phyloP scores from a whole-genome alignment of 108 stramenopile genomes.

The Poteriospumella lacustris region DNA sequence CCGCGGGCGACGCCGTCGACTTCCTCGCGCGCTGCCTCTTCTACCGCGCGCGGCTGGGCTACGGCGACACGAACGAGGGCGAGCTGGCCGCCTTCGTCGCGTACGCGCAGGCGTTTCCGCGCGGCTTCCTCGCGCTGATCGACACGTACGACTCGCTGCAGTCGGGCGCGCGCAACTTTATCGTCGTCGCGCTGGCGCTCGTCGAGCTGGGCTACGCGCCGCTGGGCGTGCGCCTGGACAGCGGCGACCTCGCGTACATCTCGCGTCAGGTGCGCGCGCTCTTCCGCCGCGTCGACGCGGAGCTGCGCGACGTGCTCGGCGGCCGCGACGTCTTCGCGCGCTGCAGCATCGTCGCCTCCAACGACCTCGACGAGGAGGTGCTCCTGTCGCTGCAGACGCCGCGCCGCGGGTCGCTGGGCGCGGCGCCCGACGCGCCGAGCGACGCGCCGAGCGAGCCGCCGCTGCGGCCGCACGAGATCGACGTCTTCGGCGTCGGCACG shows the following conservation, averaged over 20 bases:
- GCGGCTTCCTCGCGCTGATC: slow-evolving; percentile 81
- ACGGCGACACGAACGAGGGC: slow-evolving; percentile 71
- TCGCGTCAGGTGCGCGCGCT: slow-evolving; percentile 57
- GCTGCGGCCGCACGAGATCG: slow-evolving; percentile 80
- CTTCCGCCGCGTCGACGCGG: slow-evolving; percentile 40
- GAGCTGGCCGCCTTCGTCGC: slow-evolving; percentile 93
- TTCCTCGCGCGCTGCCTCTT: background rate
- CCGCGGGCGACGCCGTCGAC: slow-evolving; percentile 17
- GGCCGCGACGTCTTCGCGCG: slow-evolving; percentile 24
- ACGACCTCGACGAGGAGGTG: slow-evolving; percentile 91
- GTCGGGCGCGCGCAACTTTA: slow-evolving; percentile 85
- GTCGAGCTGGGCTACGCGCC: slow-evolving; percentile 79
- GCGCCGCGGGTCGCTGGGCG: slow-evolving; percentile 66
- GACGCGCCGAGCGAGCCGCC: slow-evolving; percentile 60
- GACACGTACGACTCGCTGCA: slow-evolving; percentile 95
- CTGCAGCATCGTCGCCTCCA: slow-evolving; percentile 79
- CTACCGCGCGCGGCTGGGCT: slow-evolving; percentile 42
- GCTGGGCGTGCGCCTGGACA: slow-evolving; percentile 84
- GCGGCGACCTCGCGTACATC: slow-evolving; percentile 84
- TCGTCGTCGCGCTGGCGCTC: slow-evolving; percentile 77
- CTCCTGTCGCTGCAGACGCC: slow-evolving; percentile 62
- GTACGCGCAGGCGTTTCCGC: slow-evolving; percentile 87
- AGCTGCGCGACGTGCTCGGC: slow-evolving; percentile 35
- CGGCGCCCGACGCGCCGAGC: slow-evolving; percentile 84
- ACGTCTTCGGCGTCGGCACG: slow-evolving; percentile 95